Evolutionary conservation across 805 yeast genomes (phyloP), one percentile per base, ranked within the genome.

Genomic region (Cyberlindnera bimundalis): DNA sequence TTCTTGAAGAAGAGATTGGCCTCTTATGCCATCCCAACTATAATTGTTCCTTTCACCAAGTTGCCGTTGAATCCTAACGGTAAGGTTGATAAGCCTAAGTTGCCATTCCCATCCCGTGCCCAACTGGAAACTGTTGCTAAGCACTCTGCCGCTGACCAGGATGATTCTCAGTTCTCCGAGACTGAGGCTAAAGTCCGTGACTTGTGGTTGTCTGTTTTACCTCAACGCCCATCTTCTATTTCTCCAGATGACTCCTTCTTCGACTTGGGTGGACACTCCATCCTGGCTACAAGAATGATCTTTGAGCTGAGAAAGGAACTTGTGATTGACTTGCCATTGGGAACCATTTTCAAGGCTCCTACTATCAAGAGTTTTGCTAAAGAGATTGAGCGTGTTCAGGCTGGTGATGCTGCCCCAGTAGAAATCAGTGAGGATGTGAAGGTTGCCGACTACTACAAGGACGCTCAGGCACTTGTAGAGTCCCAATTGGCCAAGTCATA

Each of bases 61-160:
- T 67, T 93, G 59, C 99, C 99, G 19, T 72, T 93, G 65, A 93
- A 93, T 66, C 99, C 99, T 45, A 93, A 93, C 62, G 99, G 99
- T 54, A 93, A 93, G 65, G 88, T 93, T 43, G 99, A 93, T 68
- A 93, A 93, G 68, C 98, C 98, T 27, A 89, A 91, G 57, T 70
- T 93, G 46, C 98, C 96, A 33, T 88, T 85, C 77, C 99, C 99
- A 40, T 87, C 87, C 42, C 74, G 85, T 18, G 91, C 84, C 14
- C 96, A 91, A 65, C 70, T 93, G 48, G 79, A 81, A 24, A 72
- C 79, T 14, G 96, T 88, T 33, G 79, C 95, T 11, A 65, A 69
- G 46, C 73, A 76, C 33, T 49, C 67, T 12, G 49, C 60, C 19
- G 50, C 57, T 15, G 71, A 66, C 9, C 70, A 67, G 16, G 71